Evolutionary conservation across 768 basidiomycete genomes (phyloP).

Genomic region (Lactifluus echinatus): DNA sequence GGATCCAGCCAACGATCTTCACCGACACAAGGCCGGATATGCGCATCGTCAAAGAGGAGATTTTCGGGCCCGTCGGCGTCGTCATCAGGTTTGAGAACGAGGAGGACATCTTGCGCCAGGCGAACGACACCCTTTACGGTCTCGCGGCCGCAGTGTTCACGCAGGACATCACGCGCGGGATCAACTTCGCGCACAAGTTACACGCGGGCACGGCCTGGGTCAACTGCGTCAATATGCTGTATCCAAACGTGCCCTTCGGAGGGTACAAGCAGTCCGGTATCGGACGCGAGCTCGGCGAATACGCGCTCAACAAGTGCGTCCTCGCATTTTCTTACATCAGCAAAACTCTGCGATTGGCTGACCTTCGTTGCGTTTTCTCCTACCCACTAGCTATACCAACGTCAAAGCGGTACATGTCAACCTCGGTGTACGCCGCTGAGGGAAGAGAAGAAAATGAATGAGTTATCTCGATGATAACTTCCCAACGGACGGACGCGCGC

Average conservation of each 20-base stretch:
- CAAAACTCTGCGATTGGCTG: not conserved
- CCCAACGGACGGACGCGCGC: not conserved
- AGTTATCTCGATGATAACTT: not conserved
- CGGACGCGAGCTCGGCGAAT: conserved; percentile 61
- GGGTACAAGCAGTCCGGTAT: conserved; percentile 70
- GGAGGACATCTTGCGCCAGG: conserved; percentile 56
- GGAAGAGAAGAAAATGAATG: not conserved
- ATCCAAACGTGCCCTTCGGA: conserved; percentile 41
- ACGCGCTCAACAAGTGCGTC: conserved; percentile 42
- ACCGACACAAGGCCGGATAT: conserved; percentile 47
- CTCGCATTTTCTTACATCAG: not conserved
- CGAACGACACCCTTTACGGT: conserved; percentile 83
- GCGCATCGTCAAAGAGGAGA: conserved; percentile 51
- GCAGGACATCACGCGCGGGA: conserved; percentile 63
- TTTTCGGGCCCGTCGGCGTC: conserved; percentile 60
- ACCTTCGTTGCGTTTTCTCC: not conserved
- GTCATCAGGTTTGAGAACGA: conserved; percentile 57
- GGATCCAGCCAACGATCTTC: conserved; percentile 55
- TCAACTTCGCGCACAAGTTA: conserved; percentile 62
- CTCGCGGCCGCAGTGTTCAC: conserved; percentile 84
- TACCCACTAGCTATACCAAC: conserved; percentile 17
- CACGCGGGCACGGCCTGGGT: conserved; percentile 80
- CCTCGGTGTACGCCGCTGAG: not conserved
- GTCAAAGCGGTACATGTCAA: conserved; percentile 20
- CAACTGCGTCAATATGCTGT: conserved; percentile 29